phyloP scores from a whole-genome alignment of 306 rosid species.

The Cucurbita pepo region DNA sequence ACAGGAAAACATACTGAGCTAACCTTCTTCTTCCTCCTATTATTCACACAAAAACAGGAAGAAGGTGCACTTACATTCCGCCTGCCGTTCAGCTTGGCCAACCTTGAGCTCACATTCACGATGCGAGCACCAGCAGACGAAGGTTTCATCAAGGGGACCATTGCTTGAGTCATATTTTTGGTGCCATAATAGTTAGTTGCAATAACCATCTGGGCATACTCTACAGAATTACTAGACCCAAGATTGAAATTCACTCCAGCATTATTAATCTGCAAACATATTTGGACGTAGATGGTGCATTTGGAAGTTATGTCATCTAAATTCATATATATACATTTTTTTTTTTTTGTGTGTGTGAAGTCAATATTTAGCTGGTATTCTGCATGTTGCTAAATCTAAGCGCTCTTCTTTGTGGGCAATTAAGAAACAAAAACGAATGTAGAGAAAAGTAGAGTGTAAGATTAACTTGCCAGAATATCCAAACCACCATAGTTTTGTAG shows the following conservation, averaged over 20 bases:
- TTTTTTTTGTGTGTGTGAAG: neutral
- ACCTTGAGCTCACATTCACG: constrained; percentile 74
- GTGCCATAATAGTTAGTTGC: constrained; percentile 68
- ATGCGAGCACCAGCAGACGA: constrained; percentile 56
- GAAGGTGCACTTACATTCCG: constrained; percentile 43
- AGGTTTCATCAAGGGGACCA: constrained; percentile 78
- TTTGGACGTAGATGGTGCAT: neutral
- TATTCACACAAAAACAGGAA: neutral
- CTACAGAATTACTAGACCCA: constrained; percentile 63
- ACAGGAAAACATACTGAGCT: too few species aligned
- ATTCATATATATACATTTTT: neutral
- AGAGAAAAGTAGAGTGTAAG: neutral
- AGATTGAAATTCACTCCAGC: constrained; percentile 83
- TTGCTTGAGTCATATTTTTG: constrained; percentile 56
- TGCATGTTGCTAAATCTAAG: neutral
- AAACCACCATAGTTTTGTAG: constrained; percentile 61
- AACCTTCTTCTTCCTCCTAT: too few species aligned
- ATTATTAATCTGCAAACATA: constrained; percentile 50
- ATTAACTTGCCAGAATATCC: constrained; percentile 50
- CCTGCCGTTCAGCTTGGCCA: constrained; percentile 65
- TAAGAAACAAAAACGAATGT: neutral
- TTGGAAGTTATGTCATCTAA: neutral
- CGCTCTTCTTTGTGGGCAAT: neutral
- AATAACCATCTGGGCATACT: constrained; percentile 43
- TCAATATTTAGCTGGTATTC: neutral